These are phyloP conservation scores for Colletotrichum costaricense DNA, from an alignment of 2,329 filamentous ascomycete genomes.

Conservation along the genomic window DNA sequence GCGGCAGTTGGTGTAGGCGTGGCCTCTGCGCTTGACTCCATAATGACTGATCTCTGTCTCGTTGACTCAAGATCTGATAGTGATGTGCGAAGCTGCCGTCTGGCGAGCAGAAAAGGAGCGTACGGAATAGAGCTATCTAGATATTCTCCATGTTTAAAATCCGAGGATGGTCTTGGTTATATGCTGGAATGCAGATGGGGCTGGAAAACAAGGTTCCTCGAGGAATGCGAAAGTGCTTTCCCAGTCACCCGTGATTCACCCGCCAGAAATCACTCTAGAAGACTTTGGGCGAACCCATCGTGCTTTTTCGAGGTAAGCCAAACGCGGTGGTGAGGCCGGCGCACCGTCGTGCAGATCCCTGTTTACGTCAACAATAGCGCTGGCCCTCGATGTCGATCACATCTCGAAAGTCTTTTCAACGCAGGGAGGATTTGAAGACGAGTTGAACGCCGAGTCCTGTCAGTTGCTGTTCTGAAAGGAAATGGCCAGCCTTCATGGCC, in stretches of 20 bases:
- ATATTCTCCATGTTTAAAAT: not conserved
- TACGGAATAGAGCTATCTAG: not conserved
- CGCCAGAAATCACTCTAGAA: not conserved
- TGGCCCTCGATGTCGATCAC: constrained; percentile 17
- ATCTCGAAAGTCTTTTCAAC: constrained; percentile 1
- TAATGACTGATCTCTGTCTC: not conserved
- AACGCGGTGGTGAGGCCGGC: constrained; percentile 7
- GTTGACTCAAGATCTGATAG: not conserved
- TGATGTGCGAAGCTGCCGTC: not conserved
- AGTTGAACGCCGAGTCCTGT: not conserved
- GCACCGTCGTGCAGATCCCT: constrained; percentile 24
- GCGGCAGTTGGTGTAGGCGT: not conserved
- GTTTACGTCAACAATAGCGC: constrained; percentile 7
- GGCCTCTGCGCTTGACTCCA: constrained; percentile 8
- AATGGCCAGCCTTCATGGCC: not conserved
- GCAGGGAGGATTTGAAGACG: not conserved
- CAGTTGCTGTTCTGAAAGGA: not conserved
- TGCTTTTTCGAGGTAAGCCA: constrained; percentile 6
- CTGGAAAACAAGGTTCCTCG: not conserved
- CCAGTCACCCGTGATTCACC: not conserved
- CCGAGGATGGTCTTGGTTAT: constrained; percentile 18
- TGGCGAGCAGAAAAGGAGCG: constrained; percentile 1
- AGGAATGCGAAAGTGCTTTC: constrained; percentile 5
- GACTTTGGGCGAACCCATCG: constrained; percentile 2
- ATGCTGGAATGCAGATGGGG: constrained; percentile 27